Evolutionary conservation across 1,284 basidiomycete genomes (phyloP).

Genomic region (Ceratobasidium theobromae): DNA sequence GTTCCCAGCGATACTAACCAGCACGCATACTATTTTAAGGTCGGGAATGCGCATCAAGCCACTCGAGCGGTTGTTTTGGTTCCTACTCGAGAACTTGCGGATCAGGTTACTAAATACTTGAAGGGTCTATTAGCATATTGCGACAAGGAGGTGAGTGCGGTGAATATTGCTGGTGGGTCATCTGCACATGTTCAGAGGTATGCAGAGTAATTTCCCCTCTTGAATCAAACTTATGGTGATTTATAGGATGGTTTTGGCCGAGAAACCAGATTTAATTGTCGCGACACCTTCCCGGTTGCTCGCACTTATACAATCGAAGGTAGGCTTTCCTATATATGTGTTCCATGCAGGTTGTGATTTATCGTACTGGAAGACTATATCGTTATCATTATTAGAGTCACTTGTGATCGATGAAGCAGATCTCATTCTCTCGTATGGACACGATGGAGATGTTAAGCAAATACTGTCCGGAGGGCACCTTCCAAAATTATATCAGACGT

Average conservation of each 20-base stretch:
- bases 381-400: slow-evolving; percentile 68
- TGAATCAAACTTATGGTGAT: not conserved
- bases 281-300: slow-evolving; percentile 88
- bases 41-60: slow-evolving; percentile 46
- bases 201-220: slow-evolving; percentile 38
- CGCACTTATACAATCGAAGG: slow-evolving; percentile 77
- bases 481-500: slow-evolving; percentile 90
- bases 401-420: slow-evolving; percentile 99
- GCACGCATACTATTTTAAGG: slow-evolving; percentile 1
- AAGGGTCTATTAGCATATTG: slow-evolving; percentile 70
- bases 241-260: slow-evolving; percentile 75
- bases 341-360: not conserved
- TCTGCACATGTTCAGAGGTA: slow-evolving; percentile 78
- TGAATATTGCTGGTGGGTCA: slow-evolving; percentile 79
- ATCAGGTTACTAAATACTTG: slow-evolving; percentile 82
- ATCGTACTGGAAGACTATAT: slow-evolving; percentile 52
- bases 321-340: slow-evolving; percentile 38
- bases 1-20: not conserved
- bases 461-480: slow-evolving; percentile 78
- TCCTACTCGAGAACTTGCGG: slow-evolving; percentile 90
- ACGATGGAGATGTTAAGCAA: slow-evolving; percentile 86
- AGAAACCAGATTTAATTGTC: slow-evolving; percentile 90
- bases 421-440: slow-evolving; percentile 95
- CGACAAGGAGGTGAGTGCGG: slow-evolving; percentile 70
- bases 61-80: slow-evolving; percentile 88